Conservation (phyloP, 495 filamentous ascomycete species). For the Astrothelium subdiscretum region DNA sequence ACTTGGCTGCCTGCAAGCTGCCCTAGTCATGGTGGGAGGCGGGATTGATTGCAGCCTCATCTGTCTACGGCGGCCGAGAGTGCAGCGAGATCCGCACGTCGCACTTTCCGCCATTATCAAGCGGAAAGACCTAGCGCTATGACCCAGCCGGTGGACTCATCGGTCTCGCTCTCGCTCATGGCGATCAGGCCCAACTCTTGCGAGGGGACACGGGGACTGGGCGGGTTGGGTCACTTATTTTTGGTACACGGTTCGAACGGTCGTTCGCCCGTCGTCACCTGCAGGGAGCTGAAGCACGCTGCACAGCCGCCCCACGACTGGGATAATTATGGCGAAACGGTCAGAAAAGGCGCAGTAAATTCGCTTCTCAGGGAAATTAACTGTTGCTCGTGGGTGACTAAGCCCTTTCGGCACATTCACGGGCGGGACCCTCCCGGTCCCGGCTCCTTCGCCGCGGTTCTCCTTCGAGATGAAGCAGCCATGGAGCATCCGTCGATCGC, state of each 20-base stretch:
- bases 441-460: not conserved
- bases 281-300: not conserved
- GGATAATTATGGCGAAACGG: constrained; percentile 3
- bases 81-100: not conserved
- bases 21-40: not conserved
- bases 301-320: not conserved
- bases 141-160: not conserved
- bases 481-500: not conserved
- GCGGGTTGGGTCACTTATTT: not conserved
- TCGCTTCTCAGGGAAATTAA: not conserved
- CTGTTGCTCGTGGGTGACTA: not conserved
- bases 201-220: not conserved
- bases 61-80: not conserved
- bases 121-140: not conserved
- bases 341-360: constrained; percentile 1
- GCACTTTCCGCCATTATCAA: not conserved
- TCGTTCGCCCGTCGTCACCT: not conserved
- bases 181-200: not conserved
- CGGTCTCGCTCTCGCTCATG: too few species aligned
- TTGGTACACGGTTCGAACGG: too few species aligned
- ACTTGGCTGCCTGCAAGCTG: not conserved
- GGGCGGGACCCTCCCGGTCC: not conserved
- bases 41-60: not conserved
- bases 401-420: not conserved
- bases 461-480: not conserved